Base-by-base conservation (phyloP, 306 rosid species). In the Vigna angularis region DNA sequence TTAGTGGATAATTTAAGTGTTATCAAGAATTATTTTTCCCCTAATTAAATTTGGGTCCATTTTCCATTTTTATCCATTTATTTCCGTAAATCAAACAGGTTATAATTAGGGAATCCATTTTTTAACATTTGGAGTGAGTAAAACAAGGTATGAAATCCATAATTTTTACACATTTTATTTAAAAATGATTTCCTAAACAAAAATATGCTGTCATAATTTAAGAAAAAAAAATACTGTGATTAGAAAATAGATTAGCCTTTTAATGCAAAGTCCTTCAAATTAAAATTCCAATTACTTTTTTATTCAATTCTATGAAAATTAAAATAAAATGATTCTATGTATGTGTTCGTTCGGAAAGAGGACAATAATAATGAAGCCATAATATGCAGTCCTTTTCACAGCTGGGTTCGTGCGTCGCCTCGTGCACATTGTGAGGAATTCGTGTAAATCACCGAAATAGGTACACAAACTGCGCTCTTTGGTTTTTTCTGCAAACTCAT, bases 401-500 rank as follows among this genome's bases (percentile, higher is more conserved):
- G 84, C 81, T 74, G 64, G 78, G 86, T 78, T 83, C 87, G 79
- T 75, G 87, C 84, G 75, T 79, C 59, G 81, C 67, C 81, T 79
- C 81, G 61, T 52, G 78, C 75, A 77, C 47, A 59, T 49, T 73
- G 70, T 57, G 55, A 78, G 73, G 72, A 17, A 83, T 49, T 73
- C 47, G 61, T 10, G 75, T 57, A 83, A 66, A 78, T 66, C 22
- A 66, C 61, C 48, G 45, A 45, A 76, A 82, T 65, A 67, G 79
- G 50, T 38, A 14, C 76, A 50, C 13, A 67, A 17, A 36, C 61
- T 66, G 48, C 47, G 57, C n/a, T 77, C 4, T 49, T 76, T 71
- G 74, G 65, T 64, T 55, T 59, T 82, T 20, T 66, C 63, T 17
- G 49, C 74, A 30, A 40, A 66, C 13, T n/a, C 66, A 68, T 66